A percentile compares a stretch with the other conserved stretches of the same genome.
These are phyloP conservation scores for Didymella lethalis DNA, from an alignment of 2,329 filamentous ascomycete species.

Conservation along the genomic window DNA sequence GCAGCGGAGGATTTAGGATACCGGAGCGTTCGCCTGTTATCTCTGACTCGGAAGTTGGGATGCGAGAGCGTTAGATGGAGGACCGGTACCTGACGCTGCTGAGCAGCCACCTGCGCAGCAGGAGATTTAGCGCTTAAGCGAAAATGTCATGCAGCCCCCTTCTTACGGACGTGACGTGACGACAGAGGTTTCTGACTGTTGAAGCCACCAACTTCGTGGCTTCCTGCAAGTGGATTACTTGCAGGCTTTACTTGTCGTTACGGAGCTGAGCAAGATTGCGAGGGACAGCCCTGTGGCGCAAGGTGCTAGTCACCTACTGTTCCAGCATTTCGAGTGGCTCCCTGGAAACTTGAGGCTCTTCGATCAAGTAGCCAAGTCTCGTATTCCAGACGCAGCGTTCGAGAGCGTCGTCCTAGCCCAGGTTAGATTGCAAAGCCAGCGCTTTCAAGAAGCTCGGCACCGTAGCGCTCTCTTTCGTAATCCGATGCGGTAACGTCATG, in stretches of 20 bases:
- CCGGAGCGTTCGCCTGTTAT: not conserved
- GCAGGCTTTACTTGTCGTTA: not conserved
- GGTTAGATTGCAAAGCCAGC: not conserved
- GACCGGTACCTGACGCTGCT: conserved; percentile 5
- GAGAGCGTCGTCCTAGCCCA: conserved; percentile 1
- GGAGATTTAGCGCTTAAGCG: conserved; percentile 4
- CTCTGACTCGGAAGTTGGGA: conserved; percentile 3
- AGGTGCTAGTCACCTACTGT: not conserved
- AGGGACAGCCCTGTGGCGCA: not conserved
- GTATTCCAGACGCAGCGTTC: conserved; percentile 1
- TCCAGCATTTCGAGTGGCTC: not conserved
- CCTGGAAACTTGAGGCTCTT: not conserved
- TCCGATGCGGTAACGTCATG: conserved; percentile 11
- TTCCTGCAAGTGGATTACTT: not conserved
- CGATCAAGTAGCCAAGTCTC: conserved; percentile 1
- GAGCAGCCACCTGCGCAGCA: not conserved
- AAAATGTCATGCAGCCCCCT: not conserved
- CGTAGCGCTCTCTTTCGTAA: not conserved
- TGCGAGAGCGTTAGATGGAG: not conserved
- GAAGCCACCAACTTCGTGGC: not conserved
- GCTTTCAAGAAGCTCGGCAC: not conserved
- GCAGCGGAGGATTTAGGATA: not conserved
- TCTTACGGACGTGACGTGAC: not conserved
- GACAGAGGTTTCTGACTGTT: not conserved
- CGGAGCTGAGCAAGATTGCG: not conserved